phyloP scores from a whole-genome alignment of 345 rosid genomes.

The Aurinia saxatilis region DNA sequence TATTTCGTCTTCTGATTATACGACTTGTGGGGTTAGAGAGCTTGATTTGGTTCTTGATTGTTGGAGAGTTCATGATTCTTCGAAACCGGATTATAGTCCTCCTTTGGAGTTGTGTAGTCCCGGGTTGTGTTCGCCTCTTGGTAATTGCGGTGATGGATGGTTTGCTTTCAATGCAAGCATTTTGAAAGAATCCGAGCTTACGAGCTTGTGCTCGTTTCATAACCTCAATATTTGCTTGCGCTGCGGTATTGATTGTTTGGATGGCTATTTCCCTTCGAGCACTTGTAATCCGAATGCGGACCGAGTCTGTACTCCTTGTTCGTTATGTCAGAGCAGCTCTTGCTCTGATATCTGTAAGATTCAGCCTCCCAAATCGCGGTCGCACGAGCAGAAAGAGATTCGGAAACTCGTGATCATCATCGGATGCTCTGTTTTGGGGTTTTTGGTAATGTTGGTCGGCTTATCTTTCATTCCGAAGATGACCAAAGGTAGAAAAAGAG shows the following conservation, averaged over 20 bases:
- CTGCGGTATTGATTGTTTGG: conserved; percentile 70
- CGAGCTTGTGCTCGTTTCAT: conserved; percentile 53
- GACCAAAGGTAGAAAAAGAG: conserved; percentile 32
- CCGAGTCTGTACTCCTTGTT: conserved; percentile 78
- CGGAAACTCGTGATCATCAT: conserved; percentile 34
- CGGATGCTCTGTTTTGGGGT: conserved; percentile 49
- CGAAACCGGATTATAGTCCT: conserved; percentile 49
- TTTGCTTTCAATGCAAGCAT: conserved; percentile 84
- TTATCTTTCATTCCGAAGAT: conserved; percentile 44
- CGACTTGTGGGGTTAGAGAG: conserved; percentile 75
- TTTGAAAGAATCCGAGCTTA: conserved; percentile 67
- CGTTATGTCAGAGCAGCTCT: conserved; percentile 89
- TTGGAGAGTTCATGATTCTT: conserved; percentile 54
- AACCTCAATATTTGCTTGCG: conserved; percentile 68
- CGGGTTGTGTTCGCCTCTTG: conserved; percentile 54
- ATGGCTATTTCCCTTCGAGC: conserved; percentile 75
- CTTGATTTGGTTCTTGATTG: conserved; percentile 87
- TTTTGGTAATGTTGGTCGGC: conserved; percentile 39
- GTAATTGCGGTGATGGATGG: conserved; percentile 43
- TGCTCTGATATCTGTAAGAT: conserved; percentile 58
- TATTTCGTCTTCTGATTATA: conserved; percentile 78
- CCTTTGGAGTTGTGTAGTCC: conserved; percentile 90
- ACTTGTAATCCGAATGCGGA: conserved; percentile 56
- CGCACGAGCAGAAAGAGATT: conserved; percentile 29
- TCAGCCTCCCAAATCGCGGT: neutral